A percentile compares a stretch with the other conserved stretches of the same genome.
These are phyloP conservation scores for Anthracocystis walkeri DNA, from an alignment of 1,284 basidiomycete genomes.

Conservation along the genomic window DNA sequence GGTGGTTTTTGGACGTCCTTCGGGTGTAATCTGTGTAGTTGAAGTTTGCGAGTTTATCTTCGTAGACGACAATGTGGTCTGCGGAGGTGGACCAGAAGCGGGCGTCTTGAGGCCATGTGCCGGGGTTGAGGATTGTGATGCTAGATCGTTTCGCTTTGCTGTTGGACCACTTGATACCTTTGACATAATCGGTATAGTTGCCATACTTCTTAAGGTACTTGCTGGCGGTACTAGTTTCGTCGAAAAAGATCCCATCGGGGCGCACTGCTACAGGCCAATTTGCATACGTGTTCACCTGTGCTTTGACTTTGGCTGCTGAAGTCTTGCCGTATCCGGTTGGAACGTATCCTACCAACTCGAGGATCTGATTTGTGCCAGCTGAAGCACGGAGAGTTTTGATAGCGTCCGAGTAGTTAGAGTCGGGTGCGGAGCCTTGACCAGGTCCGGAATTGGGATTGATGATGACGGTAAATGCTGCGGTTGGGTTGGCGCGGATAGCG, in stretches of 20 bases:
- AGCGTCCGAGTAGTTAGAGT: slow-evolving; percentile 13
- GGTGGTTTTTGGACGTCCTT: not conserved
- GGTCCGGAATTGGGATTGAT: slow-evolving; percentile 37
- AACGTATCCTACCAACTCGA: slow-evolving; percentile 29
- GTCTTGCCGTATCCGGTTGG: slow-evolving; percentile 20
- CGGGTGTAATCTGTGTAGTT: slow-evolving; percentile 19
- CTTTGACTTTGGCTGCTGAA: slow-evolving; percentile 1
- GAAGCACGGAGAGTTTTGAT: slow-evolving; percentile 19
- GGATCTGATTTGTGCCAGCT: slow-evolving; percentile 4
- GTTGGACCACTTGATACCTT: slow-evolving; percentile 2
- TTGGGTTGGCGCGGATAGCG: slow-evolving; percentile 19
- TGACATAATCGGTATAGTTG: slow-evolving; percentile 21
- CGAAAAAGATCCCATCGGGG: slow-evolving; percentile 29
- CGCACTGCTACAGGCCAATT: slow-evolving; percentile 7
- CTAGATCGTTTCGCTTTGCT: not conserved
- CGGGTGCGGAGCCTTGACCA: slow-evolving; percentile 2
- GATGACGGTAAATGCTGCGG: slow-evolving; percentile 24
- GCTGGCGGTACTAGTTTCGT: slow-evolving; percentile 12
- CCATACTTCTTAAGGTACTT: slow-evolving; percentile 12
- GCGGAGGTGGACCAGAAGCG: slow-evolving; percentile 15
- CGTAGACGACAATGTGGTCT: slow-evolving; percentile 28
- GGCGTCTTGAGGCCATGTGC: slow-evolving; percentile 21
- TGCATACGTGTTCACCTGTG: slow-evolving; percentile 10
- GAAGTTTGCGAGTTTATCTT: slow-evolving; percentile 33
- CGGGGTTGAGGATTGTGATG: slow-evolving; percentile 29